Evolutionary conservation across 768 basidiomycete species (phyloP).

Genomic region (Calocybe indica): DNA sequence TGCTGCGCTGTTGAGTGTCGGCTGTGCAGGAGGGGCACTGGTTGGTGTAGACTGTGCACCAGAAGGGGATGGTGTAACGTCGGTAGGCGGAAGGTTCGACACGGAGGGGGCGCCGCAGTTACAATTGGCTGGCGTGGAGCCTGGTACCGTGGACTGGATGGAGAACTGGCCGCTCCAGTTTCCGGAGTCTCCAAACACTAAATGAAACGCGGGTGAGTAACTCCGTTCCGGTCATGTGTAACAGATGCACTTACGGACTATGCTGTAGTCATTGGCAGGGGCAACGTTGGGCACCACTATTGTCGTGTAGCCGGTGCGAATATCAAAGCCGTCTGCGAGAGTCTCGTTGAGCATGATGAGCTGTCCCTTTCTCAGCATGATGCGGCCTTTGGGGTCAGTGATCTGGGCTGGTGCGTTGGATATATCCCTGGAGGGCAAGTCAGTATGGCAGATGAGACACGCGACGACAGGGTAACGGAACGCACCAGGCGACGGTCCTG

Average conservation of each 20-base stretch:
- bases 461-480: neutral
- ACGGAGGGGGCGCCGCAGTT: too few relatives aligned
- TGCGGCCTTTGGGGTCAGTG: constrained; percentile 21
- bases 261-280: constrained; percentile 21
- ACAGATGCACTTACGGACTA: constrained; percentile 20
- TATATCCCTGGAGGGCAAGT: constrained; percentile 19
- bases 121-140: too few relatives aligned
- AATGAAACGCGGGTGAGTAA: neutral
- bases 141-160: constrained; percentile 7
- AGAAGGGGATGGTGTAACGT: too few relatives aligned
- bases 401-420: constrained; percentile 18
- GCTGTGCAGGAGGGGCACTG: too few relatives aligned
- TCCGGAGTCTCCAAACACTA: constrained; percentile 32
- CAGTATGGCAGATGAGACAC: too few relatives aligned
- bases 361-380: constrained; percentile 19
- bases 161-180: constrained; percentile 28
- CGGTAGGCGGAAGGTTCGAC: too few relatives aligned
- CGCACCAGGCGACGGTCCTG: constrained; percentile 31
- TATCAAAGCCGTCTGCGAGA: constrained; percentile 21
- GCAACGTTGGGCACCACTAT: constrained; percentile 22
- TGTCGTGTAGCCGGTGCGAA: constrained; percentile 13
- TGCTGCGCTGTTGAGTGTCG: too few relatives aligned
- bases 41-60: too few relatives aligned
- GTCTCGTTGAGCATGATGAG: constrained; percentile 17
- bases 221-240: neutral